Evolutionary conservation across 1,284 basidiomycete species (phyloP).

Genomic region (Leccinum fallax): DNA sequence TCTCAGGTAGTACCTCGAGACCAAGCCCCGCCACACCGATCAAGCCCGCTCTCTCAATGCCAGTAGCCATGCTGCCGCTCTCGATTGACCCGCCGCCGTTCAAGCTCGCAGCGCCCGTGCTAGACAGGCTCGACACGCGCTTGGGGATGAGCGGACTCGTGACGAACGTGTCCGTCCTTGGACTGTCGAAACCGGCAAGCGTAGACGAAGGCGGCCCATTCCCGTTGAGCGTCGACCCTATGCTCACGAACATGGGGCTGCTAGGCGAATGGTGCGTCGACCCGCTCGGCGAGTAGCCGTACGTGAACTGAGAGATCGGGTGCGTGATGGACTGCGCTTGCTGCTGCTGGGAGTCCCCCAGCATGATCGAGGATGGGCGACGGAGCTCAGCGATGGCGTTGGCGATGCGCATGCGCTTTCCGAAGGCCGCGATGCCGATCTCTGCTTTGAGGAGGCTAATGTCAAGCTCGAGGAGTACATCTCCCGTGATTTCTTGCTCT

Average conservation of each 20-base stretch:
- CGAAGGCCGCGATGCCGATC: conserved; percentile 93
- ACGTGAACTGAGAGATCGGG: conserved; percentile 40
- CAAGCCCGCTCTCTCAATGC: conserved; percentile 19
- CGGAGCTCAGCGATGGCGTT: conserved; percentile 94
- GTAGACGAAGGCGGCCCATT: conserved; percentile 21
- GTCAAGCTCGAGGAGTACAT: conserved; percentile 94
- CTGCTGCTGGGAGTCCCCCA: conserved; percentile 40
- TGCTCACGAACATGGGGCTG: conserved; percentile 36
- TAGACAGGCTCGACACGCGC: conserved; percentile 36
- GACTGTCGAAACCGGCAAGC: conserved; percentile 43
- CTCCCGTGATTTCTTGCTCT: conserved; percentile 99
- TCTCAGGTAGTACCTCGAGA: conserved; percentile 35
- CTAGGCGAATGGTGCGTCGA: conserved; percentile 41
- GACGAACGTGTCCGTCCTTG: conserved; percentile 34
- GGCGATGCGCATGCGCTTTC: conserved; percentile 91
- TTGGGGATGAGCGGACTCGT: conserved; percentile 22
- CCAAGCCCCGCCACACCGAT: conserved; percentile 32
- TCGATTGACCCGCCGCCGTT: conserved; percentile 28
- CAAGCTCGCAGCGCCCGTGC: conserved; percentile 27
- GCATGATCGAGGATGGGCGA: conserved; percentile 60
- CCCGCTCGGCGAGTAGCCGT: conserved; percentile 39
- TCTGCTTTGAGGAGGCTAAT: conserved; percentile 91
- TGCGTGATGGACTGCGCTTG: conserved; percentile 47
- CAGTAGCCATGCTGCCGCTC: conserved; percentile 13
- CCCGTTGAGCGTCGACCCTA: conserved; percentile 28